These are phyloP conservation scores for Cyathus striatus DNA, from an alignment of 768 basidiomycete species.

Conservation along the genomic window DNA sequence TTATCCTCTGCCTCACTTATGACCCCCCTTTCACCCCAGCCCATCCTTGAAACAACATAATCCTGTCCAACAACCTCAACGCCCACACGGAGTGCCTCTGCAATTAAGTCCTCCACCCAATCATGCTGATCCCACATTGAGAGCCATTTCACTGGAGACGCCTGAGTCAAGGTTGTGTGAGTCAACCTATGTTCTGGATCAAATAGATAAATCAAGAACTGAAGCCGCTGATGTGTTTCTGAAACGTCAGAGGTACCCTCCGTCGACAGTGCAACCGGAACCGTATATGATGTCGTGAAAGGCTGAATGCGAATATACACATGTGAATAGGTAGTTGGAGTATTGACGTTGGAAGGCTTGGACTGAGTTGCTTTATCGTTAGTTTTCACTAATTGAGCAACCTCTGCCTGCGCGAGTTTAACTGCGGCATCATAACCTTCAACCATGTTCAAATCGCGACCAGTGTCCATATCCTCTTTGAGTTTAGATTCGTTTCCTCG, in stretches of 20 bases:
- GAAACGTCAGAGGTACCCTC: constrained; percentile 29
- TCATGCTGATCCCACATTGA: constrained; percentile 87
- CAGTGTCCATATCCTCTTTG: constrained; percentile 44
- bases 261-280: constrained; percentile 20
- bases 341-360: constrained; percentile 22
- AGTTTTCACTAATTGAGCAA: constrained; percentile 70
- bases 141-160: constrained; percentile 81
- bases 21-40: constrained; percentile 50
- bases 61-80: constrained; percentile 92
- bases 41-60: constrained; percentile 83
- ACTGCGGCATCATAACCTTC: constrained; percentile 82
- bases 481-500: constrained; percentile 72
- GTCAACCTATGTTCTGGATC: constrained; percentile 80
- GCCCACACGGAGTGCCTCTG: constrained; percentile 77
- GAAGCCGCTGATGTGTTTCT: constrained; percentile 45
- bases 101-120: constrained; percentile 95
- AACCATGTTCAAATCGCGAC: constrained; percentile 73
- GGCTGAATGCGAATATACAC: constrained; percentile 95
- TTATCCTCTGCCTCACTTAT: constrained; percentile 9
- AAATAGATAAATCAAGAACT: constrained; percentile 64
- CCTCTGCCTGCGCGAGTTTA: constrained; percentile 83
- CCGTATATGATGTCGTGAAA: constrained; percentile 54
- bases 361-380: constrained; percentile 35
- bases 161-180: constrained; percentile 78
- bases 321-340: constrained; percentile 78